Evolutionary conservation across 129 eudicot genomes (phyloP), one percentile per base, ranked within the genome.

Genomic region (Lonicera japonica): DNA sequence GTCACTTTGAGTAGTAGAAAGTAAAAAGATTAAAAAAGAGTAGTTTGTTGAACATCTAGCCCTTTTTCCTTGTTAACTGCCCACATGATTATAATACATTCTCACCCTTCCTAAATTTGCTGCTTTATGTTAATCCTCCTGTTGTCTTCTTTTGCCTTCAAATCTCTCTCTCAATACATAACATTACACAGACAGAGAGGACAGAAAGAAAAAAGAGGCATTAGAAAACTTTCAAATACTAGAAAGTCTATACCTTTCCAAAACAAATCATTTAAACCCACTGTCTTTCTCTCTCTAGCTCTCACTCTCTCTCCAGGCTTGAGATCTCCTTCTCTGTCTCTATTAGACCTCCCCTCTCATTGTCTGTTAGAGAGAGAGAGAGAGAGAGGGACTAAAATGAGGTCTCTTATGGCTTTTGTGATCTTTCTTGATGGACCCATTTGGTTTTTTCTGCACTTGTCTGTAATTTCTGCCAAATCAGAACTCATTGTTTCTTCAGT

Each of bases 401-500:
- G 36, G 57, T 22, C 18, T 64, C 21, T 73, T 45, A 14, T 65
- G 56, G 54, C 68, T 13, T 64, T 66, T 54, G 10, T 71, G 46
- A 16, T 64, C 17, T 59, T 74, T 58, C 21, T 69, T 21, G 8
- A 48, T 46, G 79, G 61, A 55, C 59, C 76, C 63, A 40, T 70
- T 60, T 70, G 54, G 65, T 64, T 63, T 64, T 55, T 63, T 36
- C 6, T 29, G 2, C 22, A 60, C 56, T 50, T 81, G 18, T 16
- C 52, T 61, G 65, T 65, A 55, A 78, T 22, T 70, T 60, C 69
- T 75, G 67, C 79, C 14, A 61, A 57, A 60, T 64, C 38, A 52
- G 64, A 38, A 18, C 69, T 55, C 1, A 18, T 25, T 64, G 29
- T 58, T 60, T 64, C 81, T 34, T 17, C 83, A 38, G 11, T 40